Conservation (phyloP, 176 grass and related monocot genomes). For the Elaeis guineensis region DNA sequence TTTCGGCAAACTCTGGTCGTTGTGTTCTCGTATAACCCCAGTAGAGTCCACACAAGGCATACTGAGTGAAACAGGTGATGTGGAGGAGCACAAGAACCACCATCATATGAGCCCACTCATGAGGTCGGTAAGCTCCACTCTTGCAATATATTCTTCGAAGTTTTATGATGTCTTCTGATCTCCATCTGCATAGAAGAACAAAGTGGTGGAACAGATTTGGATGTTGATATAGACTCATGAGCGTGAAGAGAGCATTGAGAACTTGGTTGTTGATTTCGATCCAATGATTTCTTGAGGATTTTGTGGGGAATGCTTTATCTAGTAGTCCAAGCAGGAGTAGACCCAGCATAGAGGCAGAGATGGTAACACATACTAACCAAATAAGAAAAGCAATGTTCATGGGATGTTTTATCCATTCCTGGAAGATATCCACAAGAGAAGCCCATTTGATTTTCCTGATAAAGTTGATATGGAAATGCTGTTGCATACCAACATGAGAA, state of each 20-base stretch:
- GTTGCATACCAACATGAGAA: neutral
- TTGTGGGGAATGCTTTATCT: conserved; percentile 32
- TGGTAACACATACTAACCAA: conserved; percentile 52
- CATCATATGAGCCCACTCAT: conserved; percentile 38
- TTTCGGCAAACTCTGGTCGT: conserved; percentile 37
- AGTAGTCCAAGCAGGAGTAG: conserved; percentile 56
- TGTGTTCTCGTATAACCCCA: conserved; percentile 34
- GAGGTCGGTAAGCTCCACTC: conserved; percentile 6
- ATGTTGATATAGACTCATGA: conserved; percentile 84
- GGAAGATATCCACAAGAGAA: neutral
- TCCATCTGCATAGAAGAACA: conserved; percentile 53
- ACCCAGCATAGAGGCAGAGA: conserved; percentile 44
- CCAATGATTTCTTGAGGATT: conserved; percentile 36
- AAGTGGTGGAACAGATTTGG: conserved; percentile 49
- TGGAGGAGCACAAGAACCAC: conserved; percentile 59
- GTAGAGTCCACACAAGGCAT: conserved; percentile 58
- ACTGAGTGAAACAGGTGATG: conserved; percentile 44
- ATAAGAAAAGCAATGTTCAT: conserved; percentile 61
- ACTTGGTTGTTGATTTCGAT: conserved; percentile 74
- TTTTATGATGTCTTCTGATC: conserved; percentile 26
- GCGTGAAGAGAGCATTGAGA: conserved; percentile 75
- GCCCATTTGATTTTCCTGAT: conserved; percentile 10
- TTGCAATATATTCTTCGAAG: conserved; percentile 61
- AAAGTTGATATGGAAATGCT: conserved; percentile 6
- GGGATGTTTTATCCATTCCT: conserved; percentile 45